phyloP scores from a whole-genome alignment of 78 protist genomes.

The Cavenderia fasciculata region DNA sequence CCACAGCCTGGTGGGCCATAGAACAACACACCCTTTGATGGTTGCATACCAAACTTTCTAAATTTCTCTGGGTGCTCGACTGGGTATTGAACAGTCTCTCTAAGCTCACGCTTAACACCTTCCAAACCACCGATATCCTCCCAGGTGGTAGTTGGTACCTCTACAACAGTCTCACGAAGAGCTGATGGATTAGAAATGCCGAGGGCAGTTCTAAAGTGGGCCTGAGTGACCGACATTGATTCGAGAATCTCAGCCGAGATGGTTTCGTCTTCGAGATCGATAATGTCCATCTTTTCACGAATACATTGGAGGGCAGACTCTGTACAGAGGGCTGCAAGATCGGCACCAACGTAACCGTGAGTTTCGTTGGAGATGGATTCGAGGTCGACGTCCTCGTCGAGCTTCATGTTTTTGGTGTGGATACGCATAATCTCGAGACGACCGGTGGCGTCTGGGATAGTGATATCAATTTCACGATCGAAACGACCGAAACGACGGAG shows the following conservation, averaged over 20 bases:
- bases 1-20: constrained; percentile 99
- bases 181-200: constrained; percentile 98
- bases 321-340: constrained; percentile 98
- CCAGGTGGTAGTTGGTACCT: constrained; percentile 99
- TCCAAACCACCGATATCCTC: constrained; percentile 99
- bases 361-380: constrained; percentile 96
- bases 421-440: constrained; percentile 99
- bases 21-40: constrained; percentile 99
- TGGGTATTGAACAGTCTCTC: constrained; percentile 97
- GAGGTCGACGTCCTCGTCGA: constrained; percentile 98
- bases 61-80: constrained; percentile 99
- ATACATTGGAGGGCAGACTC: constrained; percentile 99
- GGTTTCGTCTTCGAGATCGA: constrained; percentile 99
- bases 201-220: constrained; percentile 95
- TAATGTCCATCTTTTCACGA: constrained; percentile 99
- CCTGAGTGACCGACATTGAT: constrained; percentile 97
- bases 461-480: constrained; percentile 99
- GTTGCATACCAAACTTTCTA: constrained; percentile 98
- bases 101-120: constrained; percentile 94
- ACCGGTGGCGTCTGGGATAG: constrained; percentile 99
- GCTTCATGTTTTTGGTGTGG: constrained; percentile 99
- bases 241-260: constrained; percentile 99
- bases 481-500: constrained; percentile 99
- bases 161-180: constrained; percentile 99
- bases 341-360: constrained; percentile 99